phyloP scores from a whole-genome alignment of 176 grass and related monocot species.

The Poa pratensis region DNA sequence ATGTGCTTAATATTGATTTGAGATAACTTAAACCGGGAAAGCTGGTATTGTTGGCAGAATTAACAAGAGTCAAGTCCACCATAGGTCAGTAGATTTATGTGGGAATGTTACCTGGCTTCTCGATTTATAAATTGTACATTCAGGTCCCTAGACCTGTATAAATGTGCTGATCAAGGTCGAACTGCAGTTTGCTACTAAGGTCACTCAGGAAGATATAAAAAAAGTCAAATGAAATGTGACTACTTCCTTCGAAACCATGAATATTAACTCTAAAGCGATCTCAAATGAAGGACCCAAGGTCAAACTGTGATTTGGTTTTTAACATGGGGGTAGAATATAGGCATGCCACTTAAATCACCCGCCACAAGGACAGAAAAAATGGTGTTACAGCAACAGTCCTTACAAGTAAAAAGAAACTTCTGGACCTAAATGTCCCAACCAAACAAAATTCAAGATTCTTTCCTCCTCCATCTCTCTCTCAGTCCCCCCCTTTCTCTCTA shows the following conservation, averaged over 20 bases:
- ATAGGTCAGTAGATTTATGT: not conserved
- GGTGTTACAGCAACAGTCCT: not conserved
- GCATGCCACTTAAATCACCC: not conserved
- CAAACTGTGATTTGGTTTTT: not conserved
- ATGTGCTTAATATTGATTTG: conserved; percentile 25
- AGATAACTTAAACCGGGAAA: conserved; percentile 20
- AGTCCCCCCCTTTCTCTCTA: not conserved
- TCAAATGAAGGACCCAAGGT: not conserved
- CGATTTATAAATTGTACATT: conserved; percentile 12
- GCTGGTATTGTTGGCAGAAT: conserved; percentile 3
- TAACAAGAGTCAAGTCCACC: conserved; percentile 13
- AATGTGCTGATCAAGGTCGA: conserved; percentile 17
- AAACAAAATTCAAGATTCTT: conserved; percentile 21
- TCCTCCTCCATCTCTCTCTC: not conserved
- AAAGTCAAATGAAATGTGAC: not conserved
- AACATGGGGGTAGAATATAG: not conserved
- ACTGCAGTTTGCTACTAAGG: conserved; percentile 10
- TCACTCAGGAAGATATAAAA: not conserved
- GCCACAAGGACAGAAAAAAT: conserved; percentile 3
- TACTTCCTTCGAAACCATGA: conserved; percentile 9
- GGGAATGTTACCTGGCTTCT: not conserved
- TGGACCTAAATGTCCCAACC: conserved; percentile 8
- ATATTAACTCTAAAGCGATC: not conserved
- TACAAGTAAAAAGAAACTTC: not conserved
- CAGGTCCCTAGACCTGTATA: conserved; percentile 18